Percentiles rank a stretch among this genome's conserved stretches.
These are phyloP conservation scores for Yueomyces sp. DNA, from an alignment of 805 yeast genomes.

Conservation along the genomic window DNA sequence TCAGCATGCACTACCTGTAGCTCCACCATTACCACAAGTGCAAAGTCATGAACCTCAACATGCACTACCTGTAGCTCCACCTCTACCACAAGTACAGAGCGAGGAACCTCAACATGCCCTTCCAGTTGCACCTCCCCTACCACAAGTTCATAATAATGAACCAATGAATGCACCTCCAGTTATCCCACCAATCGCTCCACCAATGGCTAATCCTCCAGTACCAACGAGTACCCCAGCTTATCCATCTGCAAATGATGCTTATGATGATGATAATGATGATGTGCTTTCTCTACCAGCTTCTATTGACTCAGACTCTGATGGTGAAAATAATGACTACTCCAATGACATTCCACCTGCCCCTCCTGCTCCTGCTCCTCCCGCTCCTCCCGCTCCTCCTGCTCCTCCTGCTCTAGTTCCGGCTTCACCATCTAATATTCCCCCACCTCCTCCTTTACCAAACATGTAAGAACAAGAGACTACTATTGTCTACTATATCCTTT, in stretches of 20 bases:
- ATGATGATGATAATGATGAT: constrained; percentile 12
- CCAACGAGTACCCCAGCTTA: constrained; percentile 4
- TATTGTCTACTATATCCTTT: not conserved
- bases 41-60: constrained; percentile 14
- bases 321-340: not conserved
- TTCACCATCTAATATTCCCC: constrained; percentile 18
- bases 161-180: not conserved
- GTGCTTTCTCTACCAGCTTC: constrained; percentile 25
- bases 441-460: constrained; percentile 22
- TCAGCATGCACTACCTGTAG: constrained; percentile 10
- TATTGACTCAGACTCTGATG: constrained; percentile 19
- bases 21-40: constrained; percentile 19
- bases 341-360: not conserved
- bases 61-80: constrained; percentile 31
- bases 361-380: not conserved
- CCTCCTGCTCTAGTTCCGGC: not conserved
- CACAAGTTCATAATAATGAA: not conserved
- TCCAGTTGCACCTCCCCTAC: constrained; percentile 2
- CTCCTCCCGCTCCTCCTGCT: not conserved
- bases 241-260: not conserved
- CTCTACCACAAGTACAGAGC: constrained; percentile 22
- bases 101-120: not conserved
- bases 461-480: not conserved
- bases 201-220: constrained; percentile 1
- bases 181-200: constrained; percentile 2